These are phyloP conservation scores for Entamoeba histolytica DNA, from an alignment of 208 protist genomes.

Conservation along the genomic window DNA sequence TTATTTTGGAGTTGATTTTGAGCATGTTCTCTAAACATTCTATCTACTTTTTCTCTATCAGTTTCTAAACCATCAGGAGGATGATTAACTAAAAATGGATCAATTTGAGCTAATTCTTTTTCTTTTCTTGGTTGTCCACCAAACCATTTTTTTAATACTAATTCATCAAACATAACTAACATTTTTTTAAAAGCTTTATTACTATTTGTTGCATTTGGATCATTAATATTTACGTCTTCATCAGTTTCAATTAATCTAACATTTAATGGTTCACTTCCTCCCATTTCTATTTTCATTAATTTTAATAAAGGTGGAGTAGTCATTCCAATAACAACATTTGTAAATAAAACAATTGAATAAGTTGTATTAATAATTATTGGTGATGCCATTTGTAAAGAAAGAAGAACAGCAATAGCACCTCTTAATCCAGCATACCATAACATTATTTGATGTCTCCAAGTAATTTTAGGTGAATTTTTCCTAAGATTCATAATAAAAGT, in stretches of 20 bases:
- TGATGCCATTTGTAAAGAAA: background rate
- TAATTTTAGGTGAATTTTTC: background rate
- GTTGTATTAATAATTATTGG: background rate
- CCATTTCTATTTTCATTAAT: background rate
- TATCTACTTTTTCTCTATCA: background rate
- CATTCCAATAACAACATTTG: background rate
- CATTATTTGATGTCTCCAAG: background rate
- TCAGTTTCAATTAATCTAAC: background rate
- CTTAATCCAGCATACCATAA: background rate
- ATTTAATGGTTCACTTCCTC: background rate
- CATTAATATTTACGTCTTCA: background rate
- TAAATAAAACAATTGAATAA: slow-evolving; percentile 4
- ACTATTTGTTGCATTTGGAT: background rate
- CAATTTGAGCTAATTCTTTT: background rate
- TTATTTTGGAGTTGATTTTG: no score
- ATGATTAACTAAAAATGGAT: background rate
- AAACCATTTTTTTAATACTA: background rate
- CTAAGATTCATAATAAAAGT: background rate
- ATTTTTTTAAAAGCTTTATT: background rate
- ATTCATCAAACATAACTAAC: background rate
- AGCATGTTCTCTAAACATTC: background rate
- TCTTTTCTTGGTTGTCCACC: background rate
- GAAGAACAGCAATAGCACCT: slow-evolving; percentile 7
- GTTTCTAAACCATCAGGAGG: background rate
- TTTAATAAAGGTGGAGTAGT: background rate